Base-by-base conservation (phyloP, 306 rosid species). In the Rubus idaeus region DNA sequence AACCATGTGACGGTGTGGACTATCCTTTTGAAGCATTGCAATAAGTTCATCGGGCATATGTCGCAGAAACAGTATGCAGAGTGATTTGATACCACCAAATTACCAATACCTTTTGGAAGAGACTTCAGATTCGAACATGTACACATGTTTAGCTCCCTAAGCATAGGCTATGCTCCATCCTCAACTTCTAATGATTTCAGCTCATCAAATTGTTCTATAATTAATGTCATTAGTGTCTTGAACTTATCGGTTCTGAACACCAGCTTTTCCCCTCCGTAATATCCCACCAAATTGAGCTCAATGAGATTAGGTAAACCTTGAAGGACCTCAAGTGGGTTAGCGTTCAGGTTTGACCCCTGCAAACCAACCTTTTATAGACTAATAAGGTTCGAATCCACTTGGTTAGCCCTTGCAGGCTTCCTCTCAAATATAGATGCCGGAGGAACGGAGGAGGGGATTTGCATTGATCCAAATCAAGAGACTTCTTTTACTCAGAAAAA, bases 191-290 rank as follows among this genome's bases (percentile, higher is more conserved):
- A 8, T 10, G 8, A 21, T 10, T 50, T 66, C 12, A 76, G 74
- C 4, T 39, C 20, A 45, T 10, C 14, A 11, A 35, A 14, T 55
- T 69, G n/a, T 40, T 56, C 61, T 2, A 77, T 47, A 4, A 9
- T n/a, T 11, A 77, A 46, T 21, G 26, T 69, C 76, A 2, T 78
- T 30, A 78, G 23, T 18, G 7, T 60, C 62, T 75, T 75, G 62
- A 75, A 75, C 6, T 5, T 63, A 5, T n/a, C 5, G 6, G 14
- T 42, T 13, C 14, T 51, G 79, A 76, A 65, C 6, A 10, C 26
- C 66, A 76, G 12, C 26, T 20, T 0, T 51, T 5, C 52, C 17
- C 79, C 45, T 0, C 16, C 21, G 64, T 51, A 23, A 40, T 11
- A 51, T 2, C 1, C 0, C 9, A 50, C n/a, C 73, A 65, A 18